A percentile compares a stretch with the other conserved stretches of the same genome.
Conservation (phyloP, 2,329 filamentous ascomycete species). For the Periconia macrospinosa region DNA sequence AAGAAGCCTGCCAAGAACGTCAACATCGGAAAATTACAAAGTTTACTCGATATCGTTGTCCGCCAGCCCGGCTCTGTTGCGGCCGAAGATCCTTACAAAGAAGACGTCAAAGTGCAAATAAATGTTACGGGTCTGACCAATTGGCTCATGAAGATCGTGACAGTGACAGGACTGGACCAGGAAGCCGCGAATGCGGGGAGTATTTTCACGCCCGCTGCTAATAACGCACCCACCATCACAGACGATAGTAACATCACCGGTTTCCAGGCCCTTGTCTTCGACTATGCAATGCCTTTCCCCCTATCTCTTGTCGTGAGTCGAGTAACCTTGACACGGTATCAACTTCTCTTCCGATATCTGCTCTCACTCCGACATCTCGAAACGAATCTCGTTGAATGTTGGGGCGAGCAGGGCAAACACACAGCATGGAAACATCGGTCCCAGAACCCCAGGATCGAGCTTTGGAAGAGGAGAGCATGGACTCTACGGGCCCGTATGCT, state of each 20-base stretch:
- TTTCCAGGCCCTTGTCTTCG: slow-evolving; percentile 89
- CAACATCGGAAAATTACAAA: slow-evolving; percentile 92
- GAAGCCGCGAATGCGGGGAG: slow-evolving; percentile 62
- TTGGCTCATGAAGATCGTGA: slow-evolving; percentile 93
- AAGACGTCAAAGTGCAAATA: slow-evolving; percentile 97
- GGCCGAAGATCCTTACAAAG: slow-evolving; percentile 93
- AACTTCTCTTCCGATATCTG: slow-evolving; percentile 92
- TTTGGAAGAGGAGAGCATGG: slow-evolving; percentile 92
- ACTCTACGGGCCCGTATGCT: slow-evolving; percentile 92
- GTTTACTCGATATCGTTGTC: slow-evolving; percentile 89
- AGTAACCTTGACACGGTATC: slow-evolving; percentile 95
- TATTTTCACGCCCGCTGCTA: slow-evolving; percentile 68
- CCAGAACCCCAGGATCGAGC: slow-evolving; percentile 72
- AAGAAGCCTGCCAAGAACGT: slow-evolving; percentile 86
- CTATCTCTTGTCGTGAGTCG: slow-evolving; percentile 93
- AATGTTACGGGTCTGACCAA: slow-evolving; percentile 92
- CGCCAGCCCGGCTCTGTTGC: slow-evolving; percentile 96
- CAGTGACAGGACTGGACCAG: slow-evolving; percentile 92
- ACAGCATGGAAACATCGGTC: slow-evolving; percentile 82
- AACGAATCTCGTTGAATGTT: slow-evolving; percentile 80
- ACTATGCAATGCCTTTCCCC: slow-evolving; percentile 93
- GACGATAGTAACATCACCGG: slow-evolving; percentile 86
- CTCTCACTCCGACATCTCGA: slow-evolving; percentile 88
- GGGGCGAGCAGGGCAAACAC: slow-evolving; percentile 85
- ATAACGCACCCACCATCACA: slow-evolving; percentile 58